These are phyloP conservation scores for Pichia nakasei DNA, from an alignment of 805 yeast genomes.

Conservation along the genomic window DNA sequence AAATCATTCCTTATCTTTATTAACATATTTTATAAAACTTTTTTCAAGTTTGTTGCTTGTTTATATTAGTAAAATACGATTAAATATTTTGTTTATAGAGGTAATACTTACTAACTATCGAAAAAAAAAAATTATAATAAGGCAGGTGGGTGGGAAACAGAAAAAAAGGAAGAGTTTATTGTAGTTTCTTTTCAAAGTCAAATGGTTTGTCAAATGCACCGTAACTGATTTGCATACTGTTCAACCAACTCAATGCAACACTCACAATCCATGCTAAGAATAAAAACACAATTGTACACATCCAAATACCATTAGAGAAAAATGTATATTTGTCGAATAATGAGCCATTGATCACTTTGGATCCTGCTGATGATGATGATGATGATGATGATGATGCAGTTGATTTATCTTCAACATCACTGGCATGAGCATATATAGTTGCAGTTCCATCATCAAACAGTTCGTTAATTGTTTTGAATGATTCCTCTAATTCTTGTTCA, in stretches of 20 bases:
- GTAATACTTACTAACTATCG: no score
- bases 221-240: constrained; percentile 67
- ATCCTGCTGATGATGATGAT: not conserved
- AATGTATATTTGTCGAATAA: constrained; percentile 59
- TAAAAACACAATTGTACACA: constrained; percentile 59
- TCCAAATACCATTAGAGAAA: constrained; percentile 75
- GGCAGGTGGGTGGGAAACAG: no score
- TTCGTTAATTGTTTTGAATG: constrained; percentile 24
- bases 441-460: constrained; percentile 22
- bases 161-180: constrained; percentile 13
- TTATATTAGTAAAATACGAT: no score
- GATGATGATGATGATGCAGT: not conserved
- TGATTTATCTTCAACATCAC: not conserved
- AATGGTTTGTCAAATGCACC: constrained; percentile 70
- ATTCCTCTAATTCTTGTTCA: constrained; percentile 22
- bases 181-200: constrained; percentile 40
- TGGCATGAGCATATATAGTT: constrained; percentile 12
- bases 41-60: no score
- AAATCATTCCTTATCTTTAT: constrained; percentile 83
- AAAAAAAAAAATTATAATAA: no score
- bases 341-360: constrained; percentile 23
- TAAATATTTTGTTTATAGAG: no score
- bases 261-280: constrained; percentile 49
- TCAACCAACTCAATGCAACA: constrained; percentile 64
- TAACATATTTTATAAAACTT: constrained; percentile 24